Evolutionary conservation across 768 basidiomycete species (phyloP).

Genomic region (Hygrophoropsis aurantiaca): DNA sequence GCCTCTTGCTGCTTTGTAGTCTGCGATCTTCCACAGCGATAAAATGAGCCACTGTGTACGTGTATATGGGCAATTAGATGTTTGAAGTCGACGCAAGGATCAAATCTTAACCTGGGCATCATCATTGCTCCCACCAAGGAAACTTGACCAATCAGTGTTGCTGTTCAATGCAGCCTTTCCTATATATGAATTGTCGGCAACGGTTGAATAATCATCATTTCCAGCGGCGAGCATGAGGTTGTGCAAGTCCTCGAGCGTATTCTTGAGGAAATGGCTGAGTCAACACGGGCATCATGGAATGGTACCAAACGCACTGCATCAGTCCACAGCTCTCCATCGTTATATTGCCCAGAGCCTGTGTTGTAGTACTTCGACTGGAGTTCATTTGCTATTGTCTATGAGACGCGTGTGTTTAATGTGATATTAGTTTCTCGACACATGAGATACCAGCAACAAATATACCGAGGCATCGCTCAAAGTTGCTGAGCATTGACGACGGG

Average conservation of each 20-base stretch:
- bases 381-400: constrained; percentile 25
- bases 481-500: constrained; percentile 7
- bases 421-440: neutral
- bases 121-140: constrained; percentile 51
- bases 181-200: constrained; percentile 47
- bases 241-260: constrained; percentile 55
- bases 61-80: neutral
- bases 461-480: constrained; percentile 12
- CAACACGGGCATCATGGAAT: neutral
- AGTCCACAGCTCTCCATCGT: constrained; percentile 54
- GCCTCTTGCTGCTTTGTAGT: constrained; percentile 47
- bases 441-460: neutral
- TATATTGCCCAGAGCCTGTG: constrained; percentile 39
- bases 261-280: constrained; percentile 34
- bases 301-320: constrained; percentile 41
- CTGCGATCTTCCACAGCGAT: constrained; percentile 57
- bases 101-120: constrained; percentile 43
- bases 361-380: constrained; percentile 41
- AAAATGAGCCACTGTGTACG: constrained; percentile 50
- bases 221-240: constrained; percentile 56
- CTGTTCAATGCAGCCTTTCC: constrained; percentile 42
- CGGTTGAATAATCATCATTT: constrained; percentile 34
- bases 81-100: neutral
- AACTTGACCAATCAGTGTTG: constrained; percentile 40
- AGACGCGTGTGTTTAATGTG: neutral